Evolutionary conservation across 306 rosid genomes (phyloP).

Genomic region (Erythrophleum fordii): DNA sequence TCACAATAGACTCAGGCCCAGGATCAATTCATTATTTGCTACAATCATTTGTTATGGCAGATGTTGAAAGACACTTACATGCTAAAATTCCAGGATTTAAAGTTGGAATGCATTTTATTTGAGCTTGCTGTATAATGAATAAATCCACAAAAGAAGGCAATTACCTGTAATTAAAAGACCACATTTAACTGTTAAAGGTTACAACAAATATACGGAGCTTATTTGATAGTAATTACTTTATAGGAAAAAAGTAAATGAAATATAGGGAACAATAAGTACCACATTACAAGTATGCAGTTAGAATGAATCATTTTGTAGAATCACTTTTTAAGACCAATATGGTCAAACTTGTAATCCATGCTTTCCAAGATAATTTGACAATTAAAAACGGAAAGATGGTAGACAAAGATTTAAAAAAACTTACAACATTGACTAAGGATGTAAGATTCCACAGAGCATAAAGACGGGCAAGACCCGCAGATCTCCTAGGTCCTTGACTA

Average conservation of each 20-base stretch:
- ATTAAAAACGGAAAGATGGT: background rate
- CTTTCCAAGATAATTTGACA: background rate
- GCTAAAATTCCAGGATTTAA: conserved; percentile 90
- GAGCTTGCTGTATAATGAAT: conserved; percentile 69
- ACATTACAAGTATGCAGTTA: background rate
- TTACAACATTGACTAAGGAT: conserved; percentile 93
- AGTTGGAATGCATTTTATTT: conserved; percentile 61
- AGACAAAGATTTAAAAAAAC: conserved; percentile 43
- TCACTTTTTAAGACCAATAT: background rate
- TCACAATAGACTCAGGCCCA: background rate
- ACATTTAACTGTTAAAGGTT: conserved; percentile 11
- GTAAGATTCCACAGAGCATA: conserved; percentile 96
- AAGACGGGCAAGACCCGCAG: conserved; percentile 87
- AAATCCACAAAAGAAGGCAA: conserved; percentile 86
- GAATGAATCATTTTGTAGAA: conserved; percentile 16
- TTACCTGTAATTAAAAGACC: conserved; percentile 57
- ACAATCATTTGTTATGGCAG: background rate
- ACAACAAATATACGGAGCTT: conserved; percentile 30
- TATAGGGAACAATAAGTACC: background rate
- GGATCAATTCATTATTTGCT: conserved; percentile 28
- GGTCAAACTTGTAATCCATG: background rate
- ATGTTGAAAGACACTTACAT: conserved; percentile 56
- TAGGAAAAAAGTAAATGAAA: background rate
- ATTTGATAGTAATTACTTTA: background rate
- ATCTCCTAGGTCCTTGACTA: conserved; percentile 91